Evolutionary conservation across 345 rosid genomes (phyloP).

Genomic region (Salix exigua): DNA sequence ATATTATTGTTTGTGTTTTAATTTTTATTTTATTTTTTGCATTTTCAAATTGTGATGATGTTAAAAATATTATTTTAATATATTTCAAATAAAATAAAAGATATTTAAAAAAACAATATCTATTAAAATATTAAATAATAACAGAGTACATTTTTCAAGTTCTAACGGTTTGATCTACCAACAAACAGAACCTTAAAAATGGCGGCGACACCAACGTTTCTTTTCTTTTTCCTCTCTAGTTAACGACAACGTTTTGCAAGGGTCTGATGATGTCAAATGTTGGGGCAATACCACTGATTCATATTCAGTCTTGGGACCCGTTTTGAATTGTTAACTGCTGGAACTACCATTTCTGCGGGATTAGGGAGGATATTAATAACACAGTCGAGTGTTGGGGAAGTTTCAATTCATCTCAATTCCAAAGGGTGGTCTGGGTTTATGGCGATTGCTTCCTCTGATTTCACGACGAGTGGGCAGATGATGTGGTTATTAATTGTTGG

Average conservation of each 20-base stretch:
- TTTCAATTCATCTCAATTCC: constrained; percentile 60
- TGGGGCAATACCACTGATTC: constrained; percentile 56
- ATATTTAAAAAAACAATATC: no score
- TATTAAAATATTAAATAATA: no score
- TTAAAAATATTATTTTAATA: no score
- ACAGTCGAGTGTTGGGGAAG: constrained; percentile 87
- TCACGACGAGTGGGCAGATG: constrained; percentile 76
- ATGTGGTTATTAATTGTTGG: constrained; percentile 91
- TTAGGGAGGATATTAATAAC: constrained; percentile 74
- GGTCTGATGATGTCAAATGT: constrained; percentile 50
- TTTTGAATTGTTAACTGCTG: constrained; percentile 63
- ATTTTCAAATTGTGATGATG: no score
- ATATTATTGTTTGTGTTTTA: no score
- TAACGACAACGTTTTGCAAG: constrained; percentile 23
- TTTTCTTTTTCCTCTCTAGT: constrained; percentile 6
- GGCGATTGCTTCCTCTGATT: constrained; percentile 88
- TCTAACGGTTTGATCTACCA: not conserved
- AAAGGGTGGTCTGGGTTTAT: constrained; percentile 59
- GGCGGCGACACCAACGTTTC: constrained; percentile 38
- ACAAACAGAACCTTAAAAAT: constrained; percentile 16
- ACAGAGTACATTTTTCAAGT: not conserved
- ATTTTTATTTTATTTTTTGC: no score
- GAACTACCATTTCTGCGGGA: constrained; percentile 79
- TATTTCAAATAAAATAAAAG: no score
- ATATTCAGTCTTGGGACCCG: constrained; percentile 21